Evolutionary conservation across 2,329 filamentous ascomycete species (phyloP), one percentile per base, ranked within the genome.

Genomic region (Nannizziopsis arthrosporioides): DNA sequence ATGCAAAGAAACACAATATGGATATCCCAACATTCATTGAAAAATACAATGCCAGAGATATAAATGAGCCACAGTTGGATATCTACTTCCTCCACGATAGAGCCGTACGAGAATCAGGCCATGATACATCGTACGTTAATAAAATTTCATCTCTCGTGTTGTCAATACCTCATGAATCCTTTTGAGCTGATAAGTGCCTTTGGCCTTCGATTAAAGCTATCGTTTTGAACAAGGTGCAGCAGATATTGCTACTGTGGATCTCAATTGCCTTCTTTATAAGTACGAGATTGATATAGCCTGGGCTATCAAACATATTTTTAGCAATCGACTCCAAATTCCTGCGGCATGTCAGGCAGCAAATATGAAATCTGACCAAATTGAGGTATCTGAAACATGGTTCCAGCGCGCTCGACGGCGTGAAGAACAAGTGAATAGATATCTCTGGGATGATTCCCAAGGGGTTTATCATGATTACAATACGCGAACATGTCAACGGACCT

Each of bases 241-340:
- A 19, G 76, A 92, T 60, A 73, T 93, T 17, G 86, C 85, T 14
- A 89, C 85, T 1, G 85, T 93, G 52, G 86, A 94, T 59, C 74
- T 92, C 42, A 93, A 93, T 68, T 86, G 85, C 36, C 73, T 90
- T 17, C 71, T 93, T n/a, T 93, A 86, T 76, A 93, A 93, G 67
- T 92, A 92, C 61, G 86, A 93, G 68, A 80, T 77, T 30, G 87
- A 93, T 59, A 90, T 93, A 61, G 80, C 82, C 2, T 78, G 82
- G 51, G 82, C 78, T 2, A 90, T 93, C 57, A 81, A 83, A 51
- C 82, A 73, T 39, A 73, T 85, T 52, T 93, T 93, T 61, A 73
- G 74, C 50, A 85, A 92, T 64, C 79, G 75, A 55, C 74, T 94
- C 4, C 69, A 72, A 22, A 76, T 93, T 42, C 70, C 92, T 92